Conservation (phyloP, 192 early-diverging fungal genomes). For the Globomyces pollinis-pini region DNA sequence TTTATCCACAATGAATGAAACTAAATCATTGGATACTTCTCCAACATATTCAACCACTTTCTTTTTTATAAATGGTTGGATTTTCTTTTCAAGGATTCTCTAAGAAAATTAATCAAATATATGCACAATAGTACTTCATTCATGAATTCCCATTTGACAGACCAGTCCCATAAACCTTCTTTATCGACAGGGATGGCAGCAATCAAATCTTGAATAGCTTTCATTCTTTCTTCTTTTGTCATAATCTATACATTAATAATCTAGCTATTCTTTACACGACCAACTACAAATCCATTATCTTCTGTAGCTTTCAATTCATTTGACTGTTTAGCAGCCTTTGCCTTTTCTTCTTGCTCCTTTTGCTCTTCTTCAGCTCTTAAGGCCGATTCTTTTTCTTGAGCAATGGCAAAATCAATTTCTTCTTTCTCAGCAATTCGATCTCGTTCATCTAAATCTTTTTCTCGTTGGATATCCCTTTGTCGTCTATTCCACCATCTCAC, state of each 20-base stretch:
- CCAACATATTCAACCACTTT: constrained; percentile 76
- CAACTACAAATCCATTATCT: too few relatives aligned
- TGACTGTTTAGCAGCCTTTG: constrained; percentile 42
- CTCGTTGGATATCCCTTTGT: constrained; percentile 49
- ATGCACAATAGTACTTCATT: constrained; percentile 46
- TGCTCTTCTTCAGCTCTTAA: constrained; percentile 32
- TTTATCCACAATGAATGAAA: constrained; percentile 69
- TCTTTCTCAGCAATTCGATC: constrained; percentile 49
- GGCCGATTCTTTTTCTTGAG: constrained; percentile 14
- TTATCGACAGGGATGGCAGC: constrained; percentile 61
- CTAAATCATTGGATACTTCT: constrained; percentile 68
- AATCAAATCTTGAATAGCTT: constrained; percentile 59
- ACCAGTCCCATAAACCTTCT: constrained; percentile 62
- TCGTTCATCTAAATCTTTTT: constrained; percentile 61
- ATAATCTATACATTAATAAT: constrained; percentile 51
- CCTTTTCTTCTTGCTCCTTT: constrained; percentile 32
- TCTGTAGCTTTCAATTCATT: background rate
- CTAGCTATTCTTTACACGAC: constrained; percentile 25
- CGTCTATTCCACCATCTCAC: constrained; percentile 67
- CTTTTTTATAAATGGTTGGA: constrained; percentile 68
- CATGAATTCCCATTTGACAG: constrained; percentile 68
- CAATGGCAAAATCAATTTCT: constrained; percentile 31
- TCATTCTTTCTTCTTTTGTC: constrained; percentile 59
- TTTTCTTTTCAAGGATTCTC: constrained; percentile 51
- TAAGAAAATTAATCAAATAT: constrained; percentile 21